phyloP scores from a whole-genome alignment of 176 grass and related monocot genomes.

The Chloris gayana region DNA sequence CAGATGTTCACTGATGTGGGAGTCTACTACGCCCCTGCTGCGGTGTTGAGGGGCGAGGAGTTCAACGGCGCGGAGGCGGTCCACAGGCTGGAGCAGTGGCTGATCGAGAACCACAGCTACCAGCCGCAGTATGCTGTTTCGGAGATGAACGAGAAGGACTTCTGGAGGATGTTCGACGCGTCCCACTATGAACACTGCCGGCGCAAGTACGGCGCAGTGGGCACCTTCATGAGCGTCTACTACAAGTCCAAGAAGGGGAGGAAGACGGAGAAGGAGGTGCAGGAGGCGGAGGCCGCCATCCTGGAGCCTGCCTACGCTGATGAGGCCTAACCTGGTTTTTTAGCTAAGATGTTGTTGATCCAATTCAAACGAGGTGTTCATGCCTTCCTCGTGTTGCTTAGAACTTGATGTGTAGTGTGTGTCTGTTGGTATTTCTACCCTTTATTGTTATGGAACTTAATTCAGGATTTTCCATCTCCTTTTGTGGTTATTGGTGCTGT shows the following conservation, averaged over 20 bases:
- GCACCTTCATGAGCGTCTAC: slow-evolving; percentile 97
- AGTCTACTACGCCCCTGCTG: slow-evolving; percentile 72
- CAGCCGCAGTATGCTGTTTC: slow-evolving; percentile 95
- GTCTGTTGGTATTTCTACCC: no score
- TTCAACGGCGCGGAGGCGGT: slow-evolving; percentile 72
- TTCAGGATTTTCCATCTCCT: no score
- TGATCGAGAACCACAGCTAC: slow-evolving; percentile 94
- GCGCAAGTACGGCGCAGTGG: slow-evolving; percentile 66
- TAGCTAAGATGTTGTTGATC: neutral
- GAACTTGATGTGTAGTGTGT: no score
- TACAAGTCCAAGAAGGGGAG: slow-evolving; percentile 99
- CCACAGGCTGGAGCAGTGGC: slow-evolving; percentile 76
- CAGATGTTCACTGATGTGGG: slow-evolving; percentile 97
- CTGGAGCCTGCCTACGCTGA: slow-evolving; percentile 81
- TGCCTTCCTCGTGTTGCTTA: no score
- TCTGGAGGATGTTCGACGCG: slow-evolving; percentile 96
- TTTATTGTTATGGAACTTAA: no score
- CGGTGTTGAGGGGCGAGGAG: slow-evolving; percentile 72
- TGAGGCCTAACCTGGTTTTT: slow-evolving; percentile 41
- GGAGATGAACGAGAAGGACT: slow-evolving; percentile 92
- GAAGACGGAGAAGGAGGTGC: slow-evolving; percentile 99
- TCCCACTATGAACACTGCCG: slow-evolving; percentile 91
- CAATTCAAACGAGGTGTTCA: neutral
- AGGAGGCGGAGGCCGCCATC: slow-evolving; percentile 91
- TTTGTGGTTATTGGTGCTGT: no score